Evolutionary conservation across 177 flowering plant species (phyloP).

Genomic region (Vitis hybrid): DNA sequence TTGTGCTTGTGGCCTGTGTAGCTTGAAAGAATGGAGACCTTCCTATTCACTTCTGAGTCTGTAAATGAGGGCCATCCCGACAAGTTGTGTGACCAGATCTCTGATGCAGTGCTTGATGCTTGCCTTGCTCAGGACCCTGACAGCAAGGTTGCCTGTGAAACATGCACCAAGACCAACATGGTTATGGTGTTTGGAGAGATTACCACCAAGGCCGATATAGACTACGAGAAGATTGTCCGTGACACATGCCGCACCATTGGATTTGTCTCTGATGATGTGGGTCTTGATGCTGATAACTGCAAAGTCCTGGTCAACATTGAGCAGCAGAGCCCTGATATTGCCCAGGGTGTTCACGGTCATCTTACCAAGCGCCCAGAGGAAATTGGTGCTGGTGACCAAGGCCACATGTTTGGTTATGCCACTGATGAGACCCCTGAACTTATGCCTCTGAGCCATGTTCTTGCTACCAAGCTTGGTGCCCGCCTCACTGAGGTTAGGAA

Average conservation of each 20-base stretch:
- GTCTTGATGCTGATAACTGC: slow-evolving; percentile 87
- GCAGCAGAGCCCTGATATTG: slow-evolving; percentile 90
- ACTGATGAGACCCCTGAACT: slow-evolving; percentile 86
- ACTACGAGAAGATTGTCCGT: slow-evolving; percentile 89
- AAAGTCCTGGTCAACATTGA: slow-evolving; percentile 87
- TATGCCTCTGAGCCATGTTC: slow-evolving; percentile 88
- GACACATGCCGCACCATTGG: slow-evolving; percentile 80
- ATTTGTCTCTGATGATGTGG: slow-evolving; percentile 79
- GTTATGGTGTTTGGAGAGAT: slow-evolving; percentile 93
- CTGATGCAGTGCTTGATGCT: slow-evolving; percentile 87
- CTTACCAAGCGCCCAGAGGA: slow-evolving; percentile 91
- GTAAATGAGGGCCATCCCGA: slow-evolving; percentile 95
- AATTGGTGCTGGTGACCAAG: slow-evolving; percentile 89
- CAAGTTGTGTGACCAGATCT: slow-evolving; percentile 89
- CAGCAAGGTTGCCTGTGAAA: slow-evolving; percentile 90
- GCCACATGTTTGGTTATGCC: slow-evolving; percentile 91
- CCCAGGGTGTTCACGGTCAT: slow-evolving; percentile 89
- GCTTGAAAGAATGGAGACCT: slow-evolving; percentile 61
- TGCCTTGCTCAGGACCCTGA: slow-evolving; percentile 88
- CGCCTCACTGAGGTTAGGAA: slow-evolving; percentile 84
- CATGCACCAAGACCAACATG: slow-evolving; percentile 93
- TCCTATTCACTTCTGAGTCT: slow-evolving; percentile 86
- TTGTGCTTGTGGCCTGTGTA: slow-evolving; percentile 18
- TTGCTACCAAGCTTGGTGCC: slow-evolving; percentile 94
- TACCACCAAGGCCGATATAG: slow-evolving; percentile 79